phyloP scores from a whole-genome alignment of 257 asterid species.

The Paraleonurus japonicus region DNA sequence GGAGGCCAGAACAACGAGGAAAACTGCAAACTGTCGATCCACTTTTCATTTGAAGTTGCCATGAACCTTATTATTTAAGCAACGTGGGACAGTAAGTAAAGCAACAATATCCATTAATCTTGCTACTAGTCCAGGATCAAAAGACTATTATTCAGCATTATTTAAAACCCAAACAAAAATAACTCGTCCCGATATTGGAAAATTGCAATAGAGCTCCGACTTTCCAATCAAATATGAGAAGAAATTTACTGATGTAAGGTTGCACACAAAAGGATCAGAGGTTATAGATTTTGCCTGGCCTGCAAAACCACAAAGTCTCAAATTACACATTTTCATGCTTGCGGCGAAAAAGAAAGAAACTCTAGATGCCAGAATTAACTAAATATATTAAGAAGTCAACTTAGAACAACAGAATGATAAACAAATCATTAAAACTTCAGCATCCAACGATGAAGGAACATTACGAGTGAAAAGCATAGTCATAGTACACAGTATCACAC shows the following conservation, averaged over 20 bases:
- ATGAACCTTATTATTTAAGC: conserved; percentile 44
- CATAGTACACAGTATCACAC: background rate
- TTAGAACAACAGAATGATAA: background rate
- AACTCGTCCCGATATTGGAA: conserved; percentile 32
- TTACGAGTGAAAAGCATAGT: background rate
- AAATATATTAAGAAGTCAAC: background rate
- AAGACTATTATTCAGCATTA: conserved; percentile 61
- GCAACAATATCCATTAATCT: conserved; percentile 35
- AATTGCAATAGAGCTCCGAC: conserved; percentile 34
- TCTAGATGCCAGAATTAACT: conserved; percentile 17
- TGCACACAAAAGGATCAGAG: conserved; percentile 21
- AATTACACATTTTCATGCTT: conserved; percentile 7
- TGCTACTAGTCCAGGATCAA: conserved; percentile 66
- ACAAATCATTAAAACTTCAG: background rate
- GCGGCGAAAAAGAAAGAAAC: conserved; percentile 5
- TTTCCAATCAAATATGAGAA: conserved; percentile 33
- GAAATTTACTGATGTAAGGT: conserved; percentile 25
- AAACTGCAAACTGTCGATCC: conserved; percentile 88
- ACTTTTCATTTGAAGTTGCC: conserved; percentile 78
- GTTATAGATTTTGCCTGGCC: conserved; percentile 21
- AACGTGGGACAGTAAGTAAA: conserved; percentile 41
- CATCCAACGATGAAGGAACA: conserved; percentile 1
- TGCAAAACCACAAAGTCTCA: conserved; percentile 33
- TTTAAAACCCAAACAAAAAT: conserved; percentile 24
- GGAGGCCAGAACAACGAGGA: conserved; percentile 97